Conservation (phyloP, 495 filamentous ascomycete genomes). For the Thermochaetoides thermophila region DNA sequence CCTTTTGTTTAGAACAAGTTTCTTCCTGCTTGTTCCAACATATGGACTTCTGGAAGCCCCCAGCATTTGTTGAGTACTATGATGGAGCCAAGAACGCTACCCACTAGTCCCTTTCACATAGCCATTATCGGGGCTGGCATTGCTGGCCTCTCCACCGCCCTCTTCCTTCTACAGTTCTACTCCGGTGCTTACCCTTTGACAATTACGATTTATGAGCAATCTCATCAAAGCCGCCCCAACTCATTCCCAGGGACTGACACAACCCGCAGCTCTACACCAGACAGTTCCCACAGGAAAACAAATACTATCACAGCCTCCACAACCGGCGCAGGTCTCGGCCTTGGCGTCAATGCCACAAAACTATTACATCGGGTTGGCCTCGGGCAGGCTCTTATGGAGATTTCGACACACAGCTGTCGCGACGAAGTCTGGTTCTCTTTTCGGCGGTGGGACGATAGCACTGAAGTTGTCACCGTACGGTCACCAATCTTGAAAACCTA, state of each 20-base stretch:
- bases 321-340: slow-evolving; percentile 26
- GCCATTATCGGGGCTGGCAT: slow-evolving; percentile 22
- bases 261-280: too few species aligned
- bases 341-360: slow-evolving; percentile 37
- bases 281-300: too few species aligned
- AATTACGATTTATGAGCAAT: slow-evolving; percentile 18
- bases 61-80: too few species aligned
- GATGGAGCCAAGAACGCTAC: too few species aligned
- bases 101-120: slow-evolving; percentile 17
- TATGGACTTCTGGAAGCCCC: too few species aligned
- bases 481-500: too few species aligned
- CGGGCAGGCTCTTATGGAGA: too few species aligned
- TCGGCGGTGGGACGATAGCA: slow-evolving; percentile 20
- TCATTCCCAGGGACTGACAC: too few species aligned
- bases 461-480: slow-evolving; percentile 18
- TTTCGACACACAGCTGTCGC: too few species aligned
- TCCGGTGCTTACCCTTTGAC: slow-evolving; percentile 8
- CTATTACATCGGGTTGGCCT: slow-evolving; percentile 11
- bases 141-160: slow-evolving; percentile 17
- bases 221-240: slow-evolving; percentile 14
- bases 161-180: slow-evolving; percentile 19
- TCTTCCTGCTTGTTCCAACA: too few species aligned
- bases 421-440: slow-evolving; percentile 20
- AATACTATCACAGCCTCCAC: too few species aligned
- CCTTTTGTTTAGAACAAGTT: too few species aligned